These are phyloP conservation scores for Fusarium chuoi DNA, from an alignment of 2,329 filamentous ascomycete genomes.

Conservation along the genomic window DNA sequence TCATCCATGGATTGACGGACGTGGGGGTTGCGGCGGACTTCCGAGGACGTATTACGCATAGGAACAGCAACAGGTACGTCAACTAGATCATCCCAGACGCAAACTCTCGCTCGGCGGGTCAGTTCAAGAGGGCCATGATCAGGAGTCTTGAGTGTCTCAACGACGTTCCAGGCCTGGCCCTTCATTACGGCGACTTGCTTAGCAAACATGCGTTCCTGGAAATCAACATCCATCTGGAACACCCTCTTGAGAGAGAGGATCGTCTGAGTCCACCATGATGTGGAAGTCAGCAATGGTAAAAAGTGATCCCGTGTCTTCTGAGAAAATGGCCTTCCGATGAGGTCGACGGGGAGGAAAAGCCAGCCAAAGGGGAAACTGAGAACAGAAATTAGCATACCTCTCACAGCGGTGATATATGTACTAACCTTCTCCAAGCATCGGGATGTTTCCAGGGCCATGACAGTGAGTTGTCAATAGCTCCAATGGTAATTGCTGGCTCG, in stretches of 20 bases:
- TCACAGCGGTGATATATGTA: constrained; percentile 34
- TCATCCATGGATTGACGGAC: constrained; percentile 71
- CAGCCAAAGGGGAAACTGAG: constrained; percentile 97
- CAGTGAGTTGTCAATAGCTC: constrained; percentile 96
- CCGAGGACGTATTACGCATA: constrained; percentile 84
- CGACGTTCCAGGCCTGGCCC: constrained; percentile 98
- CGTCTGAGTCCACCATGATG: constrained; percentile 96
- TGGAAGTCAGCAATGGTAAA: constrained; percentile 92
- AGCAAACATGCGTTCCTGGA: constrained; percentile 99
- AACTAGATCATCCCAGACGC: constrained; percentile 97
- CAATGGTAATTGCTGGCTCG: constrained; percentile 76
- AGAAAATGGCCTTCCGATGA: constrained; percentile 96
- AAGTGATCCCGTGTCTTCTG: constrained; percentile 95
- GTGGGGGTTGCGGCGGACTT: constrained; percentile 75
- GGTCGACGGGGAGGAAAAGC: constrained; percentile 95
- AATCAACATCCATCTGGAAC: constrained; percentile 93
- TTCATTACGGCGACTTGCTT: constrained; percentile 99
- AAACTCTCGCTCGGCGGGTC: constrained; percentile 88
- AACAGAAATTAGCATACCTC: not conserved
- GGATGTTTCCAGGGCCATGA: constrained; percentile 99
- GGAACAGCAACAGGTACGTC: constrained; percentile 95
- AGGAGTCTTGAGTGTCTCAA: constrained; percentile 91
- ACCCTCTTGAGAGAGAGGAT: constrained; percentile 85
- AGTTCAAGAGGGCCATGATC: constrained; percentile 96
- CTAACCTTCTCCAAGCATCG: constrained; percentile 77